Evolutionary conservation across 345 rosid species (phyloP), one percentile per base, ranked within the genome.

Genomic region (Triadica sebifera): DNA sequence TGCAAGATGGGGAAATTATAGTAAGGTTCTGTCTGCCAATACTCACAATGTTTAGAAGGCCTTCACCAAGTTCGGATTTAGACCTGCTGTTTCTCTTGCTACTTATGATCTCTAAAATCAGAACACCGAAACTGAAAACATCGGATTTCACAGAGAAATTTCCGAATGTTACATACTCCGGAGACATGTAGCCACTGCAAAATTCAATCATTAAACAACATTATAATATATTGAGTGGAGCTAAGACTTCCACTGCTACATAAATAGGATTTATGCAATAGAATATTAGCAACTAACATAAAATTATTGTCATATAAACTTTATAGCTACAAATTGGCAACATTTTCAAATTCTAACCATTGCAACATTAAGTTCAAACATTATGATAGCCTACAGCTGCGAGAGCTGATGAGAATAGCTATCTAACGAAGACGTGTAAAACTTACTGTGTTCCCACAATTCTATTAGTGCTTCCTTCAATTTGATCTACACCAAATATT

Each of bases 401-500:
- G 5, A 6, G 47, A 4, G 47, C 1, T 6, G 11, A 1, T 57
- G 3, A 29, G 16, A 24, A 4, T 4, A 12, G 6, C 29, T 17
- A 64, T 8, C 22, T 16, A 39, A 64, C 8, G 17, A 20, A 39
- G 11, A 12, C n/a, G 9, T 64, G 6, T 1, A 10, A 2, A 43
- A 66, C 72, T 69, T 69, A 69, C 72, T 69, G 52, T 69, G 72
- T 69, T 17, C 72, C 72, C 0, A 69, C 72, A 52, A 69, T 50
- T 69, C 62, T 52, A 7, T 29, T 69, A 37, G 62, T 69, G 45
- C 45, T 69, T 69, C 72, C 72, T 29, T 69, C 15, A 53, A 19
- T 69, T 55, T 69, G 72, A 20, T 69, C 62, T 0, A 37, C 34
- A 17, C 43, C 47, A 39, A 69, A 69, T 3, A 69, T 69, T 8